Base-by-base conservation (phyloP, 1,139 yeast species). In the Lodderomyces beijingensis region DNA sequence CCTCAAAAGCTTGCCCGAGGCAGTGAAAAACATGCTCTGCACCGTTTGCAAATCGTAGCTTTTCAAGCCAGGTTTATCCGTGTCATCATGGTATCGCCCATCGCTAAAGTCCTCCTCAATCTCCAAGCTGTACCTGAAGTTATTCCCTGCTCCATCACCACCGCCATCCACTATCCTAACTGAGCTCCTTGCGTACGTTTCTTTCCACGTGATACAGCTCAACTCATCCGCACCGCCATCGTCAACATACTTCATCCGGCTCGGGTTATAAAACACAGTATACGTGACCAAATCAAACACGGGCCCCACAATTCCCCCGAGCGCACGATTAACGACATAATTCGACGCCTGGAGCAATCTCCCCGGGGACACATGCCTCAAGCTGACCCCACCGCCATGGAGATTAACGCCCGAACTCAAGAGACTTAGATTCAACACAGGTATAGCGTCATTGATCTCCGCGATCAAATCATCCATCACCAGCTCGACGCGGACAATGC, bases 391-490 rank as follows among this genome's bases (percentile, higher is more conserved):
- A 28, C 68, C 57, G 0, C 79, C 69, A 30, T 69, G 68, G 33
- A 81, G 51, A 40, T 73, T 78, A 3, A 83, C 81, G 0, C 91
- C 91, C 13, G 83, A 76, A 0, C 93, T 79, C 1, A 81, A 71
- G 27, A 85, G 55, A 0, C 89, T 76, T 10, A 85, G 59, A 39
- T 77, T 79, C 13, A 85, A 68, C 23, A 83, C 60, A 0, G 94
- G 94, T 16, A 85, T 76, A 0, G 84, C 71, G 32, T 78, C 83
- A 41, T 81, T 85, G 20, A 84, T 79, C 31, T 77, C 66, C 1
- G 43, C 48, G 18, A 79, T 47, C 25, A 84, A 55, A 13, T 55
- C 62, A 25, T 59, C 53, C 60, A 81, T 74, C 38, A 70, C 70
- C 4, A 39, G 47, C 39, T 79, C 78, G 3, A 81, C 77, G 18